These are phyloP conservation scores for Calycina marina DNA, from an alignment of 2,329 filamentous ascomycete species.

Conservation along the genomic window DNA sequence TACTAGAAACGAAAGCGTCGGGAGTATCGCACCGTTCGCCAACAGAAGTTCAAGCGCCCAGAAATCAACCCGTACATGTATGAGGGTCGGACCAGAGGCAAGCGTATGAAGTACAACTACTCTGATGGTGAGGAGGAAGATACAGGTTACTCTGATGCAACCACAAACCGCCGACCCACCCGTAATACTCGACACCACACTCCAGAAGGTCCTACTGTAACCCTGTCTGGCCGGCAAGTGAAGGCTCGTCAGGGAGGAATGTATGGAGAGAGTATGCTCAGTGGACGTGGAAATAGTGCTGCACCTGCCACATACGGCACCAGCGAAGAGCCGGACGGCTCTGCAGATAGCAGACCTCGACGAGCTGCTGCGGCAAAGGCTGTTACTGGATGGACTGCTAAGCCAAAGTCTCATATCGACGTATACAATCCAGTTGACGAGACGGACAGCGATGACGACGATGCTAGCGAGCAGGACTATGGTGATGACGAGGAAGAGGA, in stretches of 20 bases:
- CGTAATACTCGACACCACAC: constrained; percentile 63
- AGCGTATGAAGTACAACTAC: constrained; percentile 92
- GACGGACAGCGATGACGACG: constrained; percentile 42
- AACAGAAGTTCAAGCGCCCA: constrained; percentile 65
- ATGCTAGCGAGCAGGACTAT: constrained; percentile 57
- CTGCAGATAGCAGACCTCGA: constrained; percentile 26
- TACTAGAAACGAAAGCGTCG: constrained; percentile 75
- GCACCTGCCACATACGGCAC: constrained; percentile 22
- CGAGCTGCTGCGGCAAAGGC: constrained; percentile 20
- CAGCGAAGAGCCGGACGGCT: constrained; percentile 29
- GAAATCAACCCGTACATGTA: constrained; percentile 87
- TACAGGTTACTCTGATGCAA: constrained; percentile 50
- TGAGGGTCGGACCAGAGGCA: constrained; percentile 88
- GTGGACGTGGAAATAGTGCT: constrained; percentile 30
- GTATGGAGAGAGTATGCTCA: constrained; percentile 40
- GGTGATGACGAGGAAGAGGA: constrained; percentile 61
- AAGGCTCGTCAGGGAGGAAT: constrained; percentile 41
- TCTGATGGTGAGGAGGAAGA: constrained; percentile 74
- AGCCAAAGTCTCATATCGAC: constrained; percentile 31
- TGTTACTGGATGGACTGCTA: constrained; percentile 21
- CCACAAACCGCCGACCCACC: constrained; percentile 46
- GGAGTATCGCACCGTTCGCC: constrained; percentile 71
- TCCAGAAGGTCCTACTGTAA: constrained; percentile 56
- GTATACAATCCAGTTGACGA: constrained; percentile 45
- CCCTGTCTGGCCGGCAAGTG: constrained; percentile 78